These are phyloP conservation scores for Boletus rex-veris DNA, from an alignment of 768 basidiomycete genomes.

Conservation along the genomic window DNA sequence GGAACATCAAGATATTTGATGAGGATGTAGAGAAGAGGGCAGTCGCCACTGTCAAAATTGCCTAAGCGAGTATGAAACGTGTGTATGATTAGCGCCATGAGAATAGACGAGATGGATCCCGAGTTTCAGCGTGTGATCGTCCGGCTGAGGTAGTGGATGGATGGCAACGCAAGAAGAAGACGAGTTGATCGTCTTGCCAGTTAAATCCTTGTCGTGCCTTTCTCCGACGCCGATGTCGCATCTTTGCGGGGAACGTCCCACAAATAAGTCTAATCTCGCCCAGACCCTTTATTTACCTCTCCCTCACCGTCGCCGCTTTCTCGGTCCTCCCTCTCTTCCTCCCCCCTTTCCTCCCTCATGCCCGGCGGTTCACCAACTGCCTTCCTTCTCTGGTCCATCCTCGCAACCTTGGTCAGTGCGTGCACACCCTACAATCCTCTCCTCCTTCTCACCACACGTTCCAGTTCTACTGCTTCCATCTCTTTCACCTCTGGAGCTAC, in stretches of 20 bases:
- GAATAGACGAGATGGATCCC: neutral
- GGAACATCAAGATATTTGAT: constrained; percentile 72
- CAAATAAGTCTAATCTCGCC: constrained; percentile 12
- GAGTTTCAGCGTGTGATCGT: neutral
- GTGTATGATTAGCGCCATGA: constrained; percentile 1
- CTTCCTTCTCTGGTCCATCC: constrained; percentile 73
- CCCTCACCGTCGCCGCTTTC: neutral
- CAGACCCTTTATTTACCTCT: neutral
- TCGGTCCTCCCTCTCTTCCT: neutral
- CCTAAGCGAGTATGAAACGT: constrained; percentile 10
- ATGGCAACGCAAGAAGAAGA: neutral
- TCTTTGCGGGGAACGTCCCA: constrained; percentile 24
- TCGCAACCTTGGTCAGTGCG: constrained; percentile 56
- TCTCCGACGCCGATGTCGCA: neutral
- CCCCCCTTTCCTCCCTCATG: constrained; percentile 45
- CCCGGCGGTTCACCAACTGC: constrained; percentile 70
- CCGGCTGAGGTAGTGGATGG: no score
- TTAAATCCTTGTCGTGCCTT: no score
- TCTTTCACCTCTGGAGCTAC: constrained; percentile 77
- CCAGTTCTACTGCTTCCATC: constrained; percentile 65
- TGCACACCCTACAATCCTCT: neutral
- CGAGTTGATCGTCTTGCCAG: neutral
- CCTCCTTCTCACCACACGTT: neutral
- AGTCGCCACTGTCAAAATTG: constrained; percentile 32
- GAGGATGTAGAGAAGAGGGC: constrained; percentile 53